phyloP scores from a whole-genome alignment of 2,329 filamentous ascomycete species.

The Lachnellula hyalina region DNA sequence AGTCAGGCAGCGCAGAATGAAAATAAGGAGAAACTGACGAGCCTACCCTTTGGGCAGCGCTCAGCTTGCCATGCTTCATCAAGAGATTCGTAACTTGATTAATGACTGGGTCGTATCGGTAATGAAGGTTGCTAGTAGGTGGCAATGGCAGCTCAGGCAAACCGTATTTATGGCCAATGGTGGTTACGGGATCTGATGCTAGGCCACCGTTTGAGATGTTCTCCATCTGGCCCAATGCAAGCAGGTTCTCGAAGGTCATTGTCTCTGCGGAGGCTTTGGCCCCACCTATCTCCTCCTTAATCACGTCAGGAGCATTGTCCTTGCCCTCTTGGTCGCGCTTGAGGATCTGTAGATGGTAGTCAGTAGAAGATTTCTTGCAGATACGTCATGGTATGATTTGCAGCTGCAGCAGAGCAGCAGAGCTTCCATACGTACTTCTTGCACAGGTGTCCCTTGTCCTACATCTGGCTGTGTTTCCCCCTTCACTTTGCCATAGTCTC shows the following conservation, averaged over 20 bases:
- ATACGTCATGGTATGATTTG: conserved; percentile 17
- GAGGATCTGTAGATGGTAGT: conserved; percentile 47
- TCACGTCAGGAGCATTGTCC: conserved; percentile 60
- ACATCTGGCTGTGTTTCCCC: conserved; percentile 55
- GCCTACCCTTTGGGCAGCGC: conserved; percentile 76
- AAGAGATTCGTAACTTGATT: conserved; percentile 84
- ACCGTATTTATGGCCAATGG: conserved; percentile 56
- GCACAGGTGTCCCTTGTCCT: conserved; percentile 59
- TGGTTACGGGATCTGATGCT: conserved; percentile 13
- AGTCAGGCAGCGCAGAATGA: conserved; percentile 18
- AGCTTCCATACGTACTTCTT: conserved; percentile 47
- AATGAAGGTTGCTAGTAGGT: conserved; percentile 58
- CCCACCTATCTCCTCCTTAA: conserved; percentile 51
- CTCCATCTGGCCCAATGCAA: conserved; percentile 29
- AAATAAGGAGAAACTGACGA: conserved; percentile 19
- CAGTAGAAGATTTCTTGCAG: conserved; percentile 2
- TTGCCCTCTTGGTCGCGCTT: conserved; percentile 55
- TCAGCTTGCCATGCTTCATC: conserved; percentile 89
- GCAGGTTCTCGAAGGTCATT: conserved; percentile 28
- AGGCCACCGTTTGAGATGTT: conserved; percentile 24
- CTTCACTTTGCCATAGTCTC: conserved; percentile 52
- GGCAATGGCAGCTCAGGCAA: conserved; percentile 64
- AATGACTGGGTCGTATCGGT: conserved; percentile 80
- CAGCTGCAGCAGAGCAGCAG: no score
- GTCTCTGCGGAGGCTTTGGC: conserved; percentile 26